Conservation (phyloP, 495 filamentous ascomycete species). For the Hyphodiscus hymeniophilus region DNA sequence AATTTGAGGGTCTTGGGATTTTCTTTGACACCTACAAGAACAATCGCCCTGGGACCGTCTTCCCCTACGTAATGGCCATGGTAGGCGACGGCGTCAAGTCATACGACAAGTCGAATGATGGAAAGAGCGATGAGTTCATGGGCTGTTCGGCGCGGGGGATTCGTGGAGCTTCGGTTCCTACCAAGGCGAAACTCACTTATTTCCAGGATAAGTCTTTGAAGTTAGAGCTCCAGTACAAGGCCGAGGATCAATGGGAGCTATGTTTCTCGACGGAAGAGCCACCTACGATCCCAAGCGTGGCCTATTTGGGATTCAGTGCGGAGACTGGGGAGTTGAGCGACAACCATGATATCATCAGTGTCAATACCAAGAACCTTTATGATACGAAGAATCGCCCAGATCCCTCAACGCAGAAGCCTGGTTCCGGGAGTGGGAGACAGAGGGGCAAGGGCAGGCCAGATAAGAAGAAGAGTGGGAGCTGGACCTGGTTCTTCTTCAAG, state of each 20-base stretch:
- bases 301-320: slow-evolving; percentile 91
- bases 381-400: slow-evolving; percentile 33
- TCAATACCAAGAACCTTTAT: slow-evolving; percentile 87
- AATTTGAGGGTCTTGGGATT: slow-evolving; percentile 89
- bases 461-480: slow-evolving; percentile 51
- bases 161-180: slow-evolving; percentile 65
- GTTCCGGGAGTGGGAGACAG: slow-evolving; percentile 11
- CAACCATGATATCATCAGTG: slow-evolving; percentile 93
- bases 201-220: slow-evolving; percentile 92
- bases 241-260: slow-evolving; percentile 74
- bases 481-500: slow-evolving; percentile 92
- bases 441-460: slow-evolving; percentile 24
- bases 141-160: slow-evolving; percentile 94
- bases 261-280: slow-evolving; percentile 75
- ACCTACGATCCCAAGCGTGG: slow-evolving; percentile 76
- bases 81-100: slow-evolving; percentile 78
- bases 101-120: slow-evolving; percentile 93
- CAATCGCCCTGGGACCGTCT: slow-evolving; percentile 88
- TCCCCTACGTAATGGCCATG: slow-evolving; percentile 99
- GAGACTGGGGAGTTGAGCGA: slow-evolving; percentile 96
- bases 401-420: background rate
- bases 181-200: slow-evolving; percentile 84
- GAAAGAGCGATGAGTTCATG: slow-evolving; percentile 84
- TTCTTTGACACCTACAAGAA: slow-evolving; percentile 99
- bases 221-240: slow-evolving; percentile 90